phyloP scores from a whole-genome alignment of 2,329 filamentous ascomycete species.

The Lachnellula cervina region DNA sequence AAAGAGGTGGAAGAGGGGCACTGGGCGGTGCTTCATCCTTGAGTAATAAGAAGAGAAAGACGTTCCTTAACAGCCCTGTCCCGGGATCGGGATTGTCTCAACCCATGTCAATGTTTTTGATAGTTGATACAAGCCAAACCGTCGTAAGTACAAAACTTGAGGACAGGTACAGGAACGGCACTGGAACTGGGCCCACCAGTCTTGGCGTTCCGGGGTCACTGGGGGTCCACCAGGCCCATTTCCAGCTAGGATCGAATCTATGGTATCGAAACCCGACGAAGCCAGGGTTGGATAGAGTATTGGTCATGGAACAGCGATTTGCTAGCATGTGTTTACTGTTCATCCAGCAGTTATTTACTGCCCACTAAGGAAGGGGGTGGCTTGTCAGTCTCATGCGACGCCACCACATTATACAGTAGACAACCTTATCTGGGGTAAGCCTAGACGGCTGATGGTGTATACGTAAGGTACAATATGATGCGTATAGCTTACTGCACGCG shows the following conservation, averaged over 20 bases:
- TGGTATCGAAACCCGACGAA: slow-evolving; percentile 8
- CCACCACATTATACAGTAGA: slow-evolving; percentile 19
- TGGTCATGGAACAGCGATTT: slow-evolving; percentile 17
- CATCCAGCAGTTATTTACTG: slow-evolving; percentile 19
- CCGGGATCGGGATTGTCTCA: slow-evolving; percentile 28
- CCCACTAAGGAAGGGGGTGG: slow-evolving; percentile 26
- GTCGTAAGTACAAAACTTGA: slow-evolving; percentile 22
- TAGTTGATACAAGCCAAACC: slow-evolving; percentile 33
- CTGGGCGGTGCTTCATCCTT: slow-evolving; percentile 47
- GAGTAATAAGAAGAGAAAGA: slow-evolving; percentile 48
- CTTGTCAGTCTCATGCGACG: slow-evolving; percentile 29
- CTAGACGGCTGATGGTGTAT: slow-evolving; percentile 6
- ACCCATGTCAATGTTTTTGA: slow-evolving; percentile 30
- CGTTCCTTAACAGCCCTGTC: slow-evolving; percentile 28
- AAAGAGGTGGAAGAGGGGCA: slow-evolving; percentile 41
- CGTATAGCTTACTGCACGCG: slow-evolving; percentile 9
- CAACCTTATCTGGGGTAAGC: slow-evolving; percentile 28
- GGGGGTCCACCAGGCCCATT: background rate
- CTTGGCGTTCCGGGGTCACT: slow-evolving; percentile 18
- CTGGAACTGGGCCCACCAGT: slow-evolving; percentile 21
- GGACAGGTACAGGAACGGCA: slow-evolving; percentile 23
- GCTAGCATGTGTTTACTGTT: slow-evolving; percentile 26
- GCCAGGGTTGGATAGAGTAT: background rate
- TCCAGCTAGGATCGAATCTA: slow-evolving; percentile 1
- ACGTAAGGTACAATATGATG: slow-evolving; percentile 16